phyloP scores from a whole-genome alignment of 441 rosid genomes.

The Adansonia madagascariensis region DNA sequence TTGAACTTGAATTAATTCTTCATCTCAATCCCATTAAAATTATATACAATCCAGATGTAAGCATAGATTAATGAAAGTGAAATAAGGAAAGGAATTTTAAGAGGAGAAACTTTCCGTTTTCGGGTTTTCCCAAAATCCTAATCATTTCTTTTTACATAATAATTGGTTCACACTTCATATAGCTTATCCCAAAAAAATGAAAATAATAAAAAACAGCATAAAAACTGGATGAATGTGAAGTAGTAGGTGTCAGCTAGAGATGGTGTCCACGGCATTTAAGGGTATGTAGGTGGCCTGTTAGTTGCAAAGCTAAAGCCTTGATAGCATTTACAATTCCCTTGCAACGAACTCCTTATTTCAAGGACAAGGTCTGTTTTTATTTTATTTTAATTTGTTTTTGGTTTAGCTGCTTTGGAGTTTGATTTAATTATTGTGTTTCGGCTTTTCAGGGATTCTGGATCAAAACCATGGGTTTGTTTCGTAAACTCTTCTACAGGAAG shows the following conservation, averaged over 20 bases:
- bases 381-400: slow-evolving; percentile 6
- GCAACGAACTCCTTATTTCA: slow-evolving; percentile 12
- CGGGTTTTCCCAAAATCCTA: not conserved
- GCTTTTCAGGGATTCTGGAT: slow-evolving; percentile 20
- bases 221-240: not conserved
- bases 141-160: not conserved
- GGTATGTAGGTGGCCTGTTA: not conserved
- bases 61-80: not conserved
- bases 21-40: too few relatives aligned
- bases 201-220: not conserved
- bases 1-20: not conserved
- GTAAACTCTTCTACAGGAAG: slow-evolving; percentile 75
- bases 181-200: not conserved
- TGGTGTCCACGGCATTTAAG: slow-evolving; percentile 19
- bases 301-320: slow-evolving; percentile 13
- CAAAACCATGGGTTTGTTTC: slow-evolving; percentile 70
- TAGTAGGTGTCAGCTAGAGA: not conserved
- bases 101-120: not conserved
- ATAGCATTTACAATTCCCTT: not conserved
- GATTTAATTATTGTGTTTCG: not conserved
- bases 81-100: not conserved
- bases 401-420: slow-evolving; percentile 16
- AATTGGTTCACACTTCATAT: not conserved
- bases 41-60: not conserved
- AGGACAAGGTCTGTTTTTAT: slow-evolving; percentile 23